Base-by-base conservation (phyloP, 2,329 filamentous ascomycete genomes). In the Dothistroma septosporum region DNA sequence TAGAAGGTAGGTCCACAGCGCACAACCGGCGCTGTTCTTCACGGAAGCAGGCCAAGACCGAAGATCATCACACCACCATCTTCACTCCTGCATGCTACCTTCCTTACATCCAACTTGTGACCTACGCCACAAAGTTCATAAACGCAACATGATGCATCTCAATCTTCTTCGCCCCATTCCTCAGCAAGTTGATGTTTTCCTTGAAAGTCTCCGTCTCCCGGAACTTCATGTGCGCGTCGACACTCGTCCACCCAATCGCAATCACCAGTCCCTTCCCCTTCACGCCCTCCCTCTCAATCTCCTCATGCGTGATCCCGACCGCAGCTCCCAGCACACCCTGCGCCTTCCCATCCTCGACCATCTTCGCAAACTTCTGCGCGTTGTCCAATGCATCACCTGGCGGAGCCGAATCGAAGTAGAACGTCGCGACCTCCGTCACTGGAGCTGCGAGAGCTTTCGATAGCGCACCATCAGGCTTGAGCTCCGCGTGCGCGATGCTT, bases 201-300 rank as follows among this genome's bases (percentile, higher is more conserved):
- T 67, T 69, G 68, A 84, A 85, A 28, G 70, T 73, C 62, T 77
- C 71, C 31, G 78, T 78, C 64, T 80, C 72, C 57, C 77, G 73
- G 33, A 76, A 81, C 53, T 70, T 70, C 75, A 77, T 72, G 69
- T 85, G 83, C 53, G 73, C 74, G 37, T 82, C 78, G 21, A 80
- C 73, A 65, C 74, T 80, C 55, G 78, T 72, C 83, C 83, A 85
- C 5, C 82, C 83, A 57, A 83, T 72, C 19, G 75, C 74, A n/a
- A 77, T 60, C 4, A 79, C 66, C 65, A 77, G 76, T 58, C 77
- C 69, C 58, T 76, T 75, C 11, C 77, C 80, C 65, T 76, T 70
- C 2, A 73, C 71, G 4, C 74, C 73, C 35, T 70, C 68, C 37
- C 63, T 60, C 67, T 71, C 68, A 10, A 72, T 55, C 37, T 68